Base-by-base conservation (phyloP, 345 rosid species). In the Pistacia vera region DNA sequence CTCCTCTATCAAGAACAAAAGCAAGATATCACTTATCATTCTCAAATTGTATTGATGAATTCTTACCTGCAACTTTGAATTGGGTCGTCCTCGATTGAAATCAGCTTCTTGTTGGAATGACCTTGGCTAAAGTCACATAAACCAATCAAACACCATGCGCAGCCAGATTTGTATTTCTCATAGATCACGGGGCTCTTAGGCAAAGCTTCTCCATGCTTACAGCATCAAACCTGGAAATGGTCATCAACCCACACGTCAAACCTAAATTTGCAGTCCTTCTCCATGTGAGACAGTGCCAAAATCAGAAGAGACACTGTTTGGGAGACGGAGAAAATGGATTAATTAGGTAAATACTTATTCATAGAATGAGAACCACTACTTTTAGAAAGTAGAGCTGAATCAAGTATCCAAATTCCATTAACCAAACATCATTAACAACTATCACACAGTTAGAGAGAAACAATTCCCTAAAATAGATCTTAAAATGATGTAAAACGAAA, bases 131-230 rank as follows among this genome's bases (percentile, higher is more conserved):
- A 85, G 75, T 79, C 86, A 13, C 89, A 86, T 71, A 89, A 79
- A 33, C 76, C 83, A 59, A 88, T 82, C 51, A 91, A 77, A 73
- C 88, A 75, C 87, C 87, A 84, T 11, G 86, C 86, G 63, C 95
- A 89, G 75, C 92, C 88, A 14, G 93, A 87, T 85, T 89, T 88
- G 79, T 90, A 81, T 68, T 77, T 84, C 77, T 89, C 94, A 59
- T 83, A 85, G 63, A 82, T 35, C 57, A 81, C 77, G 70, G 93
- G 94, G 80, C 92, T 90, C 81, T 73, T 83, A 2, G 90, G 91
- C 5, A 79, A 66, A 58, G 70, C 82, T 33, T 41, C 46, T 41
- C 9, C 46, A 41, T 41, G 46, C 46, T 41, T 41, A 41, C 44
- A 68, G 52, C 77, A 74, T n/a, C 66, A 70, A 63, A 58, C 62